These are phyloP conservation scores for Hygrocybe punicea DNA, from an alignment of 768 basidiomycete species.

Conservation along the genomic window DNA sequence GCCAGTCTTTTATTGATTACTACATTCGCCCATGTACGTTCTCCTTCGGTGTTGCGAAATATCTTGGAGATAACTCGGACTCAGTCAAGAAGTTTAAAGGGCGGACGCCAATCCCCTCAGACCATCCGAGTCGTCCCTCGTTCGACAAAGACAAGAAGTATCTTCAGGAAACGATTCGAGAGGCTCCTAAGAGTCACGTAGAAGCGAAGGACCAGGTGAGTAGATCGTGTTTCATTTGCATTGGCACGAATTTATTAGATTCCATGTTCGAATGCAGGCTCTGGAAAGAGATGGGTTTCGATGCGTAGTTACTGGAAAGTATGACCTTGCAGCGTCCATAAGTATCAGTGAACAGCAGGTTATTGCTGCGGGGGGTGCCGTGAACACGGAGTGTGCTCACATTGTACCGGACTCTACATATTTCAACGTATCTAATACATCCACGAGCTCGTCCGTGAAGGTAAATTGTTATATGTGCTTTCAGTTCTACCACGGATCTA, in stretches of 20 bases:
- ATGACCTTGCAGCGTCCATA: not conserved
- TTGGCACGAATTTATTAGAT: not conserved
- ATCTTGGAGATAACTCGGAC: not conserved
- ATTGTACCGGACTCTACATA: conserved; percentile 3
- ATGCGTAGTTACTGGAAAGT: conserved; percentile 3
- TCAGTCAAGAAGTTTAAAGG: not conserved
- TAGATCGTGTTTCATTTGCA: not conserved
- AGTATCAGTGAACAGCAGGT: not conserved
- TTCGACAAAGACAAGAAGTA: not conserved
- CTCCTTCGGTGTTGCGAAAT: not conserved
- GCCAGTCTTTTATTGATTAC: not conserved
- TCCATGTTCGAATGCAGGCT: conserved; percentile 1
- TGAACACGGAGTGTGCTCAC: too few relatives aligned
- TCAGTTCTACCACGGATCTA: too few relatives aligned
- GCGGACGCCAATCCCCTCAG: not conserved
- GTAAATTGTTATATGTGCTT: too few relatives aligned
- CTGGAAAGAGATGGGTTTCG: conserved; percentile 3
- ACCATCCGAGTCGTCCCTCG: not conserved
- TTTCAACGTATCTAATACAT: not conserved
- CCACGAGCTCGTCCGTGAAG: not conserved
- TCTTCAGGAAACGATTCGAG: not conserved
- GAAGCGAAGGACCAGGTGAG: too few relatives aligned
- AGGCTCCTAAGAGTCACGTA: too few relatives aligned
- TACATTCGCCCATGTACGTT: not conserved
- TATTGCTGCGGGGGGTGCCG: not conserved